phyloP scores from a whole-genome alignment of 495 filamentous ascomycete species.

The Lasiosphaeriaceae sp. region DNA sequence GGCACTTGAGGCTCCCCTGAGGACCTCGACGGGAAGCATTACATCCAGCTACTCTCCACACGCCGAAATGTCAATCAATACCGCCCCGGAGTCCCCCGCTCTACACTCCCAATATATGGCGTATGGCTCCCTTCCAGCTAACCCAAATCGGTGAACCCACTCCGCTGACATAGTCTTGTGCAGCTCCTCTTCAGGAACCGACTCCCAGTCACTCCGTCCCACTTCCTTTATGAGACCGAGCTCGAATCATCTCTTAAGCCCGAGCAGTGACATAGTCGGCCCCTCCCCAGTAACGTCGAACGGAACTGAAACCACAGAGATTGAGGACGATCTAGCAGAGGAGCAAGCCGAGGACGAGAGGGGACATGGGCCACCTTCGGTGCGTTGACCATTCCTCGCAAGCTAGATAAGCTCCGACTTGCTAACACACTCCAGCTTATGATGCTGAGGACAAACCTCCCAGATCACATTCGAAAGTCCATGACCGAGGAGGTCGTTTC shows the following conservation, averaged over 20 bases:
- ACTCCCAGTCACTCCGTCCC: constrained; percentile 41
- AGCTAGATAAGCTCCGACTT: constrained; percentile 7
- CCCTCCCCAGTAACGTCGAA: constrained; percentile 76
- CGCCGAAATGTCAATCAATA: constrained; percentile 54
- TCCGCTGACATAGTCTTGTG: constrained; percentile 15
- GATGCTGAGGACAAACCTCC: constrained; percentile 59
- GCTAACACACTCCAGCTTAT: constrained; percentile 39
- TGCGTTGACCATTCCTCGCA: constrained; percentile 21
- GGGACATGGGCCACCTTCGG: constrained; percentile 32
- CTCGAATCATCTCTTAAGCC: constrained; percentile 41
- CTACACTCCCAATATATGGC: constrained; percentile 45
- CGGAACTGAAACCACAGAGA: constrained; percentile 66
- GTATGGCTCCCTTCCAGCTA: constrained; percentile 24
- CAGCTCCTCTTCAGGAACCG: constrained; percentile 36
- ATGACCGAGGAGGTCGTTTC: constrained; percentile 72
- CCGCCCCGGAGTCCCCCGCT: constrained; percentile 49
- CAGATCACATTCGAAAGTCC: constrained; percentile 48
- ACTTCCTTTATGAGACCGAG: constrained; percentile 35
- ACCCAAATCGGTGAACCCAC: not conserved
- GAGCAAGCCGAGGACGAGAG: constrained; percentile 27
- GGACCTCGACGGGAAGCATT: constrained; percentile 50
- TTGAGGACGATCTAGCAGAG: constrained; percentile 64
- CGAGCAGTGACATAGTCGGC: constrained; percentile 56
- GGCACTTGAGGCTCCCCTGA: constrained; percentile 57
- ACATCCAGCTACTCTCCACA: constrained; percentile 58